phyloP scores from a whole-genome alignment of 352 stramenopile species.

The Globisporangium lucens region DNA sequence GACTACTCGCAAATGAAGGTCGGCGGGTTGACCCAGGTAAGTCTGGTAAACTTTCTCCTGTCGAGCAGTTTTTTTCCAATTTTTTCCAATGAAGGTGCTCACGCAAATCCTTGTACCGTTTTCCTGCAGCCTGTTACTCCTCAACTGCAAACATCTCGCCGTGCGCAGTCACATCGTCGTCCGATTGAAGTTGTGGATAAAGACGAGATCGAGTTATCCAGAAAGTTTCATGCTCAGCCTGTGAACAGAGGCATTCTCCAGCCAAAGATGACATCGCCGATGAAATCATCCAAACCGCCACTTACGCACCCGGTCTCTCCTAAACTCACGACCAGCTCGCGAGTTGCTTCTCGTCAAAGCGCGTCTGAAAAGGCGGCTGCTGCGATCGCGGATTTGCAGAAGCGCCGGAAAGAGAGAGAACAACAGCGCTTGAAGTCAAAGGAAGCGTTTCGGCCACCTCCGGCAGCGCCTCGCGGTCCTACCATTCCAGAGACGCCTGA shows the following conservation, averaged over 20 bases:
- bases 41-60: constrained; percentile 3
- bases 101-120: constrained; percentile 2
- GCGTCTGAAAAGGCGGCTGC: constrained; percentile 31
- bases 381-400: constrained; percentile 35
- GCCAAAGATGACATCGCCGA: constrained; percentile 16
- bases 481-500: constrained; percentile 68
- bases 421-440: constrained; percentile 30
- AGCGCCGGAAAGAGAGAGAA: constrained; percentile 40
- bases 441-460: constrained; percentile 17
- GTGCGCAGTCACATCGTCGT: constrained; percentile 52
- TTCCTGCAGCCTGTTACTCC: constrained; percentile 49
- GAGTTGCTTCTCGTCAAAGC: constrained; percentile 27
- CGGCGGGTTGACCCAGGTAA: constrained; percentile 40
- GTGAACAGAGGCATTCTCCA: constrained; percentile 57
- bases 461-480: constrained; percentile 30
- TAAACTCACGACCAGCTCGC: constrained; percentile 42
- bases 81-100: neutral
- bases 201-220: constrained; percentile 66
- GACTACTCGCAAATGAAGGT: constrained; percentile 28
- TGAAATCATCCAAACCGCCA: constrained; percentile 23
- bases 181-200: constrained; percentile 59
- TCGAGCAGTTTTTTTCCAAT: neutral
- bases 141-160: constrained; percentile 60
- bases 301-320: constrained; percentile 45
- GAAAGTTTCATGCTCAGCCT: constrained; percentile 77